Evolutionary conservation across 106 monocot genomes (phyloP), one percentile per base, ranked within the genome.

Genomic region (Phalaenopsis equestris): DNA sequence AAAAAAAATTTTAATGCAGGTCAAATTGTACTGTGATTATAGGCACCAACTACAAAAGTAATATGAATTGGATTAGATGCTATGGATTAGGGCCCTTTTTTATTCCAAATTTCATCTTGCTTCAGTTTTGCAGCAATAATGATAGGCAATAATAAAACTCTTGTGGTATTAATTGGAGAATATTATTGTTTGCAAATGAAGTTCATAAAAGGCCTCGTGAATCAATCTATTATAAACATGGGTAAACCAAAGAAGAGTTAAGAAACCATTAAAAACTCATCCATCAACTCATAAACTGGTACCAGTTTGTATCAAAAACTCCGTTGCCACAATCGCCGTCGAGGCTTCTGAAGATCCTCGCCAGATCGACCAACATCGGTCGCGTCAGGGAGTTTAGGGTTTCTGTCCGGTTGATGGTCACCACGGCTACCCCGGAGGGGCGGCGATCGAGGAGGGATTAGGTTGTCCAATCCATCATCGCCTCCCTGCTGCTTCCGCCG

Each of bases 381-480:
- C 84, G 80, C 23, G 96, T 96, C 4, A 96, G 94, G 10, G 96
- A 92, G 86, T 96, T 96, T 77, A 96, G 94, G 47, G 94, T 88
- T 10, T 39, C 74, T 46, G 96, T 93, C 2, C 96, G 93, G 92
- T 94, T 94, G 72, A 94, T 94, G 58, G 91, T 89, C 72, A 96
- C 81, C 55, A 85, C 80, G 41, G 87, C 94, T 75, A 98, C 81
- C 41, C 88, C 89, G 16, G 88, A 75, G 14, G 83, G 67, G 23
- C 81, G 88, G 57, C 79, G 78, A 37, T 88, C 86, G 74, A 94
- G 82, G 39, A 55, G n/a, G 64, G 83, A 94, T 91, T 12, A 84
- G 85, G 72, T 45, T 76, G 8, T 49, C 76, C 30, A 30, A 30
- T 30, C 30, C 30, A 30, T 30, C 30, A 30, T 30, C 30, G 30